Conservation (phyloP, 139 green algal genomes). For the Asterochloris sp. region DNA sequence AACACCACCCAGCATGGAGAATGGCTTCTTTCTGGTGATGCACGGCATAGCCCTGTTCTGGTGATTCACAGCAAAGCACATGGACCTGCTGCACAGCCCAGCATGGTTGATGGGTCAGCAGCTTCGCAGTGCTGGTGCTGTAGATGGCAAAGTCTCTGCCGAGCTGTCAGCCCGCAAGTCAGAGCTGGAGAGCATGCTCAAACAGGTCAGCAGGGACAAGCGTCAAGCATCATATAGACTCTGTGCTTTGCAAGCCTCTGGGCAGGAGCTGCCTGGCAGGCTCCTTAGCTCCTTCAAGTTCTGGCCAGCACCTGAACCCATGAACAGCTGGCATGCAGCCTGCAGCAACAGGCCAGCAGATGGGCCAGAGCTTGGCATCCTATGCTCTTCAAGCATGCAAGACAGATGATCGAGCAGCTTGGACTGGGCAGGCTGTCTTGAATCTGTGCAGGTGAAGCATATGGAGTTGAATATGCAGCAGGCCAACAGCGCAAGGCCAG, state of each 20-base stretch:
- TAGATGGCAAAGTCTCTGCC: neutral
- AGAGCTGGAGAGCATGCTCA: conserved; percentile 5
- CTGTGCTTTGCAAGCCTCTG: neutral
- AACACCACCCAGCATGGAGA: neutral
- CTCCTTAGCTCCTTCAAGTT: neutral
- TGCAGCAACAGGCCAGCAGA: neutral
- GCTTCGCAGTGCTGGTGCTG: neutral
- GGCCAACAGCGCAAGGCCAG: too few relatives aligned
- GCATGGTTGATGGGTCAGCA: neutral
- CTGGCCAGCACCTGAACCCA: neutral
- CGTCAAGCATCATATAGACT: neutral
- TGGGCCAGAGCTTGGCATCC: neutral
- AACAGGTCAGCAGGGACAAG: neutral
- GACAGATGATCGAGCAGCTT: too few relatives aligned
- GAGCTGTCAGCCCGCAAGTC: conserved; percentile 11
- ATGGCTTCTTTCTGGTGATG: neutral
- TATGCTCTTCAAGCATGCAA: neutral
- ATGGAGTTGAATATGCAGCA: too few relatives aligned
- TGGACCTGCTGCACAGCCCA: conserved; percentile 9
- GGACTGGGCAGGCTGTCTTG: too few relatives aligned
- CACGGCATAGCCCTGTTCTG: neutral
- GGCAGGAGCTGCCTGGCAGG: neutral
- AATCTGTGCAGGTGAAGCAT: too few relatives aligned
- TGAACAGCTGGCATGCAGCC: neutral
- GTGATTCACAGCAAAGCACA: neutral